Percentiles rank a stretch among this genome's conserved stretches.
Conservation (phyloP, 495 filamentous ascomycete genomes). For the Penicillium desertorum region DNA sequence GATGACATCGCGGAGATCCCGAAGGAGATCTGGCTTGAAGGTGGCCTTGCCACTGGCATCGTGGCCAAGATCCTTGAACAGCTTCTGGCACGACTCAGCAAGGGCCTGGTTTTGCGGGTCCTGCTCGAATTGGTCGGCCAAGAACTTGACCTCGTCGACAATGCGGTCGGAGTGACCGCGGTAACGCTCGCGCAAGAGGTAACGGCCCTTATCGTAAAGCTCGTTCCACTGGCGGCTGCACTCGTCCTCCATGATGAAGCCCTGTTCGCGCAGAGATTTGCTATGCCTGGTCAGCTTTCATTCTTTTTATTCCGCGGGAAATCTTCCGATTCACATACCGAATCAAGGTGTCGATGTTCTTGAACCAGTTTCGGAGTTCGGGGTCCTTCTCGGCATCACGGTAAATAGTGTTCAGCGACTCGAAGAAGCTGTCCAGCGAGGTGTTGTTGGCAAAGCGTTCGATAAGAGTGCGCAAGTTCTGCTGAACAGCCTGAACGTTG, state of each 20-base stretch:
- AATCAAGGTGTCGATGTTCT: slow-evolving; percentile 69
- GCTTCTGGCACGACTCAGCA: slow-evolving; percentile 68
- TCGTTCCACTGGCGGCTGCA: slow-evolving; percentile 81
- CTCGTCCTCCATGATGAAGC: slow-evolving; percentile 82
- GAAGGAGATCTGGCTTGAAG: slow-evolving; percentile 90
- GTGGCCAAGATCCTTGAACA: slow-evolving; percentile 85
- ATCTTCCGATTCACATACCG: slow-evolving; percentile 39
- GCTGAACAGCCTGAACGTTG: slow-evolving; percentile 66
- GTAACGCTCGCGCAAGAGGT: slow-evolving; percentile 86
- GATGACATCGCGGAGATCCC: slow-evolving; percentile 85
- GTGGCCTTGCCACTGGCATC: slow-evolving; percentile 77
- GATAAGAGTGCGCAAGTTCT: slow-evolving; percentile 79
- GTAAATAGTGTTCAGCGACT: slow-evolving; percentile 84
- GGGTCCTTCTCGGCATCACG: slow-evolving; percentile 86
- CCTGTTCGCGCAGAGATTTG: slow-evolving; percentile 81
- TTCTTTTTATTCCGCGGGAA: background rate
- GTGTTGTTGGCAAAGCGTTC: slow-evolving; percentile 97
- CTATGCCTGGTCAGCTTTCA: slow-evolving; percentile 25
- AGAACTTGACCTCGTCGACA: slow-evolving; percentile 84
- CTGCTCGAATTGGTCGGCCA: slow-evolving; percentile 83
- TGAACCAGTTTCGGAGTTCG: slow-evolving; percentile 89
- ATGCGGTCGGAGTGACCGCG: slow-evolving; percentile 83
- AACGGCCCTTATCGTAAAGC: slow-evolving; percentile 83
- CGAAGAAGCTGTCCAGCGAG: slow-evolving; percentile 80
- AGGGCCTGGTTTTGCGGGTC: slow-evolving; percentile 85